Conservation (phyloP, 306 rosid genomes). For the Rubus parviflorus region DNA sequence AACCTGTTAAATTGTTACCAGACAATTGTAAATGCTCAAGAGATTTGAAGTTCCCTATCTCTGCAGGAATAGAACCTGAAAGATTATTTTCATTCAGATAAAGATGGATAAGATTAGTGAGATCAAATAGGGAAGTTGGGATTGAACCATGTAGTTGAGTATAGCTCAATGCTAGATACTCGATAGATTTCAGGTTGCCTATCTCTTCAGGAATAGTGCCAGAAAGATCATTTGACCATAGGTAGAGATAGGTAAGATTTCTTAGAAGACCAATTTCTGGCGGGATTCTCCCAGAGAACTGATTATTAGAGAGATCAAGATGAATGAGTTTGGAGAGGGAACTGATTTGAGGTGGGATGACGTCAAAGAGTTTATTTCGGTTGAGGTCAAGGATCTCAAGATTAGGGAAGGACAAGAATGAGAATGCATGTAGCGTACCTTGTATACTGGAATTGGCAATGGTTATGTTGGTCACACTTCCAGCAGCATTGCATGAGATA, state of each 20-base stretch:
- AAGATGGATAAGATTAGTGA: neutral
- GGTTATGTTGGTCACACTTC: constrained; percentile 24
- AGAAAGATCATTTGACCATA: neutral
- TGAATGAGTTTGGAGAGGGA: constrained; percentile 8
- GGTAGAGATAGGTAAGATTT: neutral
- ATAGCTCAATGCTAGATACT: neutral
- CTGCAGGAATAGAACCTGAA: neutral
- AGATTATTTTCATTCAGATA: accelerated
- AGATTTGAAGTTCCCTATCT: constrained; percentile 2
- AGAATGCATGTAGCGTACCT: constrained; percentile 26
- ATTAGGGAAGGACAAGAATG: constrained; percentile 27
- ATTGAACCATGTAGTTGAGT: neutral
- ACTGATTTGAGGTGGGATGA: constrained; percentile 25
- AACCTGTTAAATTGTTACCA: constrained; percentile 23
- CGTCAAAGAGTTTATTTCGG: constrained; percentile 9
- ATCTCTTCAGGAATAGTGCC: neutral
- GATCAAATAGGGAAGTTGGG: neutral
- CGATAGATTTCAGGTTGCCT: neutral
- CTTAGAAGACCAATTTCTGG: constrained; percentile 9
- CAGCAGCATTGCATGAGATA: constrained; percentile 19
- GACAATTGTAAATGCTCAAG: neutral
- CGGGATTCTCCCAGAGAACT: constrained; percentile 17
- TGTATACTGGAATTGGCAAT: constrained; percentile 10
- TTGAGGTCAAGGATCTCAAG: constrained; percentile 19
- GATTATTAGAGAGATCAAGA: constrained; percentile 27